A percentile compares a stretch with the other conserved stretches of the same genome.
Conservation (phyloP, 2,329 filamentous ascomycete genomes). For the Clarireedia hainanense region DNA sequence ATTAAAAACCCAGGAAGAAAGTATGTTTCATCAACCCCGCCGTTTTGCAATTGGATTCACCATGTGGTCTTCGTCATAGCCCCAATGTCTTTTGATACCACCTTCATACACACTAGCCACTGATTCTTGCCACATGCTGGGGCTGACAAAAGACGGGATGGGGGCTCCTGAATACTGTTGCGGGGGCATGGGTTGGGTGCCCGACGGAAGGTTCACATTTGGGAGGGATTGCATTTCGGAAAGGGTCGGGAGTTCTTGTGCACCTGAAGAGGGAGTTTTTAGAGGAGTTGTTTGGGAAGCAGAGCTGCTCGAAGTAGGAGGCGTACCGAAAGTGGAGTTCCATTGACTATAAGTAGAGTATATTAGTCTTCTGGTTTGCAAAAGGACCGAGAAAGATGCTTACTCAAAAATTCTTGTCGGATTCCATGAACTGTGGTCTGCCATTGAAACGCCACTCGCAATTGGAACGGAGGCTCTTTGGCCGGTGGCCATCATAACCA, state of each 20-base stretch:
- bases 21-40: background rate
- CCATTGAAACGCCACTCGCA: conserved; percentile 30
- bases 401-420: conserved; percentile 86
- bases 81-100: conserved; percentile 55
- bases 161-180: conserved; percentile 46
- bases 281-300: conserved; percentile 30
- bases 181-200: conserved; percentile 40
- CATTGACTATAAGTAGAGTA: conserved; percentile 59
- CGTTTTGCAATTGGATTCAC: conserved; percentile 8
- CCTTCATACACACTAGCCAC: conserved; percentile 62
- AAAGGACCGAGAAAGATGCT: conserved; percentile 32
- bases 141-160: conserved; percentile 54
- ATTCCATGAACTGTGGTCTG: conserved; percentile 68
- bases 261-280: conserved; percentile 29
- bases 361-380: conserved; percentile 21
- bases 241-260: conserved; percentile 41
- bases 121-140: conserved; percentile 67
- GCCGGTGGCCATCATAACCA: conserved; percentile 61
- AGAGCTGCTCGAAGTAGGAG: conserved; percentile 28
- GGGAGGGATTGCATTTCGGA: conserved; percentile 40
- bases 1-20: background rate
- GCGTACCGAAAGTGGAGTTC: conserved; percentile 82
- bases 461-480: conserved; percentile 40
- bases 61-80: conserved; percentile 29
- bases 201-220: conserved; percentile 38